Conservation (phyloP, 2,329 filamentous ascomycete genomes). For the Davidsoniella neocaledoniae region DNA sequence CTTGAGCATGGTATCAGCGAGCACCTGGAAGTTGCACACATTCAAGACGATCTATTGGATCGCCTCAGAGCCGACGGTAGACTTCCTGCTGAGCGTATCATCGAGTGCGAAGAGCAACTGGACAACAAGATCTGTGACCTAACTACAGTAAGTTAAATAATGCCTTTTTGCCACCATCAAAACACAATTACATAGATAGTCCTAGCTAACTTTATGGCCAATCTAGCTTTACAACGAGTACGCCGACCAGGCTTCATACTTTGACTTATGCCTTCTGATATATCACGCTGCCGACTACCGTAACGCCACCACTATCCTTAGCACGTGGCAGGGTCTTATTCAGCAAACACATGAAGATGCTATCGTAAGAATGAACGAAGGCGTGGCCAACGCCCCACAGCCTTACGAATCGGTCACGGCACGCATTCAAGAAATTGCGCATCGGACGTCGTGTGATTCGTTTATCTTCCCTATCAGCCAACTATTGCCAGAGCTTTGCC, state of each 20-base stretch:
- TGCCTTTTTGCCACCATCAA: no score
- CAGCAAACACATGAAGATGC: slow-evolving; percentile 48
- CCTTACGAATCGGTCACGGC: slow-evolving; percentile 57
- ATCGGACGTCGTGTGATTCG: slow-evolving; percentile 47
- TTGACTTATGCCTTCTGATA: slow-evolving; percentile 82
- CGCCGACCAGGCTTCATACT: slow-evolving; percentile 80
- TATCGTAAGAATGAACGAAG: slow-evolving; percentile 20
- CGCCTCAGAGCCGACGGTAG: slow-evolving; percentile 58
- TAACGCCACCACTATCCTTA: slow-evolving; percentile 65
- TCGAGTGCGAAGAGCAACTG: slow-evolving; percentile 48
- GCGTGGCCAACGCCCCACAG: slow-evolving; percentile 23
- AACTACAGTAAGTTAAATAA: slow-evolving; percentile 45
- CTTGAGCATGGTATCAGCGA: slow-evolving; percentile 73
- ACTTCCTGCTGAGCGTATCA: slow-evolving; percentile 44
- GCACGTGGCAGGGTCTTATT: slow-evolving; percentile 73
- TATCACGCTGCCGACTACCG: slow-evolving; percentile 86
- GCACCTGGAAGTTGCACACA: slow-evolving; percentile 79
- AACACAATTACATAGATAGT: background rate
- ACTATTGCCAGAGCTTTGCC: slow-evolving; percentile 45
- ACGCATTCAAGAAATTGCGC: slow-evolving; percentile 46
- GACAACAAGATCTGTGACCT: slow-evolving; percentile 65
- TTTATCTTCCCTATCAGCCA: slow-evolving; percentile 47
- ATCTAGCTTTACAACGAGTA: slow-evolving; percentile 77
- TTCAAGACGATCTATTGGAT: slow-evolving; percentile 81
- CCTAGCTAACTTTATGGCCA: slow-evolving; percentile 11